Base-by-base conservation (phyloP, 139 green algal genomes). In the Mychonastes homosphaera region DNA sequence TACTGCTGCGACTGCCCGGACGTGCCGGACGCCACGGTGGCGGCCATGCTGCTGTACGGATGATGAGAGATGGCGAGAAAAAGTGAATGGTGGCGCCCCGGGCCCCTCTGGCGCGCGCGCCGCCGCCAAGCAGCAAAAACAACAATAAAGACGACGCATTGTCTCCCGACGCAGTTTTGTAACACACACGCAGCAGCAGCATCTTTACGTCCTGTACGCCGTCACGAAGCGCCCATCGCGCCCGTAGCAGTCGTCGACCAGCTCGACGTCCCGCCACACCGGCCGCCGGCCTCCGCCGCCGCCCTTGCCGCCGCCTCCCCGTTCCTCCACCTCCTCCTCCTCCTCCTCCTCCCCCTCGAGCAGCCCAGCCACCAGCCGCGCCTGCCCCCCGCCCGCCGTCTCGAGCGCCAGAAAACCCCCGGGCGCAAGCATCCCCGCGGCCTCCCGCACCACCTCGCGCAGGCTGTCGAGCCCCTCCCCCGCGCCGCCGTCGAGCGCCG, bases 401-500 rank as follows among this genome's bases (percentile, higher is more conserved):
- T 88, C n/a, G n/a, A n/a, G n/a, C n/a, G n/a, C n/a, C n/a, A n/a
- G n/a, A n/a, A n/a, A n/a, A n/a, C n/a, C n/a, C 1, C 68, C 68
- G 0, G 62, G 65, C 6, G 38, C 56, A 18, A 75, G 35, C 51
- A 64, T 54, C 6, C 30, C n/a, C 27, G 36, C 69, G 1, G 53
- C 58, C 8, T 36, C 53, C 15, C 9, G 45, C n/a, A 38, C 12
- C 15, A 10, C 19, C 65, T 73, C 75, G 68, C 67, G 30, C 28
- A 92, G 52, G 48, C 54, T 69, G 51, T 88, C 78, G 19, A 85
- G 46, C 4, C 85, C 89, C 3, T 61, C 33, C 1, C 67, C 84
- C 6, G 48, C 43, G 2, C 90, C 90, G 3, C 90, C 90, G 63
- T 93, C 78, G 40, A 97, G 53, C 0, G 90, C 90, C 1, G 66